phyloP scores from a whole-genome alignment of 176 grass and related monocot genomes.

The Elymus sibiricus region DNA sequence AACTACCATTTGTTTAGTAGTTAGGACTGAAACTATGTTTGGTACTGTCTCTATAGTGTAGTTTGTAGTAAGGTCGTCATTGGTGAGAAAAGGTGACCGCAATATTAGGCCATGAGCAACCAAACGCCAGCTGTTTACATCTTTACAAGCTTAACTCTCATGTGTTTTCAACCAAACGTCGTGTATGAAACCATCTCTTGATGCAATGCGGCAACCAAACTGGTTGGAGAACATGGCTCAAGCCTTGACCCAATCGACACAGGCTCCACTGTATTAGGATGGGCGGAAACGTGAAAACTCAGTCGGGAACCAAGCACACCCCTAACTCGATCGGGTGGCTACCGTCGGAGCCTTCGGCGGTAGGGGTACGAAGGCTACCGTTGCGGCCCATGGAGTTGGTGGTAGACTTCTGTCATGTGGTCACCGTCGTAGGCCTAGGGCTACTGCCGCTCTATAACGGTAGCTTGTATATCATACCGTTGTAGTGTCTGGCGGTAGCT shows the following conservation, averaged over 20 bases:
- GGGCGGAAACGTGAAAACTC: neutral
- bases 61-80: neutral
- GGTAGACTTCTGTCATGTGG: too few species aligned
- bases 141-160: neutral
- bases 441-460: too few species aligned
- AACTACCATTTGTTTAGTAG: neutral
- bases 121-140: neutral
- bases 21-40: neutral
- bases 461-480: too few species aligned
- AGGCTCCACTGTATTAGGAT: neutral
- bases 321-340: neutral
- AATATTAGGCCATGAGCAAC: neutral
- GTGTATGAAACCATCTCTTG: neutral
- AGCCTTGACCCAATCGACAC: neutral
- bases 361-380: too few species aligned
- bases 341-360: too few species aligned
- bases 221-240: neutral
- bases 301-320: neutral
- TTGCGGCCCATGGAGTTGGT: too few species aligned
- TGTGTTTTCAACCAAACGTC: neutral
- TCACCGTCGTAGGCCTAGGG: too few species aligned
- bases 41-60: neutral
- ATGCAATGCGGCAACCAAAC: neutral
- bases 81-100: neutral
- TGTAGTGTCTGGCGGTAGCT: too few species aligned